Evolutionary conservation across 371 early-diverging fungal genomes (phyloP).

Genomic region (Mortierella sp.): DNA sequence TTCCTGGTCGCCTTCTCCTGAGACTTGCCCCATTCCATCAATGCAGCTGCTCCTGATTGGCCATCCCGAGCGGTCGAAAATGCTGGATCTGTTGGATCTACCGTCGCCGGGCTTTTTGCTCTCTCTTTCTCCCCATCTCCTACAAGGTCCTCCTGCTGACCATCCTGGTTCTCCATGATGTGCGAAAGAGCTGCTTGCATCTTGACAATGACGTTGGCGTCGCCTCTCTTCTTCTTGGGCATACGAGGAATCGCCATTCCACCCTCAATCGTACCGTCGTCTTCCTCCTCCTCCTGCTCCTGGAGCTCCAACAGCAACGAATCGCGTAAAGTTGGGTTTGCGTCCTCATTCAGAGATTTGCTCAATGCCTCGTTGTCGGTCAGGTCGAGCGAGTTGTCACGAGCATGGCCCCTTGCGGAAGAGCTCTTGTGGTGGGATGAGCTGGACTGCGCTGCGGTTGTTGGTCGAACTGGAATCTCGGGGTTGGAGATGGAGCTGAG

Average conservation of each 20-base stretch:
- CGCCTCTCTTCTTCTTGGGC: constrained; percentile 32
- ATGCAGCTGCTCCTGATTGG: constrained; percentile 15
- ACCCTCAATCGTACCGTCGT: constrained; percentile 28
- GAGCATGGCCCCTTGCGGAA: neutral
- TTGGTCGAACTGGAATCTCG: neutral
- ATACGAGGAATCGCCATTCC: constrained; percentile 38
- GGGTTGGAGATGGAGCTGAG: constrained; percentile 38
- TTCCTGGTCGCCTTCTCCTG: constrained; percentile 17
- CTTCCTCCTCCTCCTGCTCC: constrained; percentile 42
- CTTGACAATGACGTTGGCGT: constrained; percentile 67
- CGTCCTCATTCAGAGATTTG: constrained; percentile 13
- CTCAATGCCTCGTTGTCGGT: constrained; percentile 15
- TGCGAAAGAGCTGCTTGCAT: constrained; percentile 73
- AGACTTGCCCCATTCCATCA: constrained; percentile 42
- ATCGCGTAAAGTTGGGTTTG: constrained; percentile 8
- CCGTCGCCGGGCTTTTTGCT: neutral
- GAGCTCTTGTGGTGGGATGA: neutral
- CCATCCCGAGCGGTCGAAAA: constrained; percentile 40
- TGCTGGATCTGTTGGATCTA: constrained; percentile 36
- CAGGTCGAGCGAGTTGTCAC: constrained; percentile 25
- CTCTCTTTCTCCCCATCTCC: constrained; percentile 13
- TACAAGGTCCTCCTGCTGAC: constrained; percentile 27
- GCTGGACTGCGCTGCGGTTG: neutral
- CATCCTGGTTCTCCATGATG: constrained; percentile 63
- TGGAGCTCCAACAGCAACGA: constrained; percentile 40